Evolutionary conservation across 2,329 filamentous ascomycete genomes (phyloP).

Genomic region (Epichloe hybrida): DNA sequence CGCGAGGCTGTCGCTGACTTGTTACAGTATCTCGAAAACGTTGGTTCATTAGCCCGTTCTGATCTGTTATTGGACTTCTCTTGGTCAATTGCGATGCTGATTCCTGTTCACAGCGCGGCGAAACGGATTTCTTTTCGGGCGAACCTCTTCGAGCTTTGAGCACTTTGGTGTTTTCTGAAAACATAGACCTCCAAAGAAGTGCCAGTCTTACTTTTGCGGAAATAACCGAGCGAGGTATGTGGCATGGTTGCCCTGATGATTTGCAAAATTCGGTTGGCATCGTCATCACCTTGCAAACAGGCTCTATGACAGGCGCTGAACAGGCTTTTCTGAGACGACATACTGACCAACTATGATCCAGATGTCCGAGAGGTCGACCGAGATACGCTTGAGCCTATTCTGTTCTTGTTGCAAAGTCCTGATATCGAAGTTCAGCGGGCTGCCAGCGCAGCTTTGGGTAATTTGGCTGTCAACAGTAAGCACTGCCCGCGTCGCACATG

Average conservation of each 20-base stretch:
- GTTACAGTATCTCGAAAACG: slow-evolving; percentile 91
- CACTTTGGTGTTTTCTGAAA: slow-evolving; percentile 95
- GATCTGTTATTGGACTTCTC: not conserved
- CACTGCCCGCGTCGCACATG: not conserved
- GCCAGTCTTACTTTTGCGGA: slow-evolving; percentile 97
- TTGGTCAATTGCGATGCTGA: slow-evolving; percentile 1
- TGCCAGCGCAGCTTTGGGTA: slow-evolving; percentile 88
- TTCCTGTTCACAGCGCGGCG: slow-evolving; percentile 52
- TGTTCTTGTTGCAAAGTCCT: slow-evolving; percentile 85
- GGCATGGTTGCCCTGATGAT: not conserved
- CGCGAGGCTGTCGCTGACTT: slow-evolving; percentile 93
- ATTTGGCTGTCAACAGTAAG: slow-evolving; percentile 93
- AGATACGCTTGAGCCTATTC: slow-evolving; percentile 88
- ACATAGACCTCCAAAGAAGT: slow-evolving; percentile 93
- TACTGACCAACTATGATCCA: slow-evolving; percentile 23
- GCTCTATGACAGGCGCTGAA: too few relatives aligned
- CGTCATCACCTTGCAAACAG: not conserved
- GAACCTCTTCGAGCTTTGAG: slow-evolving; percentile 87
- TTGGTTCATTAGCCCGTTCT: slow-evolving; percentile 30
- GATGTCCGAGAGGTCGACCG: slow-evolving; percentile 94
- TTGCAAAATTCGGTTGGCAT: not conserved
- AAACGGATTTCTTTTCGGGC: slow-evolving; percentile 97
- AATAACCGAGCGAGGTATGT: slow-evolving; percentile 89
- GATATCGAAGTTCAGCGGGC: slow-evolving; percentile 96
- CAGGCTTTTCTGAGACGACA: not conserved